Evolutionary conservation across 768 basidiomycete genomes (phyloP).

Genomic region (Termitomyces eurrhizus): DNA sequence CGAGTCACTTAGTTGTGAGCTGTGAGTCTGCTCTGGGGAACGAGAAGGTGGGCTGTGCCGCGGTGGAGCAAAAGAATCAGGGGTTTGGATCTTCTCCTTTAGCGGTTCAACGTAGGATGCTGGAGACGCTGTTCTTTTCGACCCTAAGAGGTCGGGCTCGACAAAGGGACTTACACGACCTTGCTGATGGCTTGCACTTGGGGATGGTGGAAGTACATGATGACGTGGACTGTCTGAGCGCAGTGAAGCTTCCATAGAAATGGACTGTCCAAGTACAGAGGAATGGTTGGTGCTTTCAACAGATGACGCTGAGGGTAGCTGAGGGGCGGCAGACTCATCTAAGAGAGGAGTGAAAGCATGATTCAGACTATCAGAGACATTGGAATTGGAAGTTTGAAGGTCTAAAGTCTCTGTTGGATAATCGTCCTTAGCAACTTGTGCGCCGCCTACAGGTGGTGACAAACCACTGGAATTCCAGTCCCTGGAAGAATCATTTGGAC

Average conservation of each 20-base stretch:
- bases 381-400: not conserved
- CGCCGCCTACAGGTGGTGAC: not conserved
- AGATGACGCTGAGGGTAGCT: not conserved
- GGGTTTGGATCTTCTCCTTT: constrained; percentile 3
- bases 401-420: not conserved
- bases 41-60: not conserved
- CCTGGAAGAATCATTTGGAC: not conserved
- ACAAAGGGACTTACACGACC: constrained; percentile 11
- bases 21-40: constrained; percentile 2
- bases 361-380: not conserved
- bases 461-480: not conserved
- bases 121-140: constrained; percentile 11
- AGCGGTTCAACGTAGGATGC: constrained; percentile 4
- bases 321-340: not conserved
- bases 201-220: constrained; percentile 15
- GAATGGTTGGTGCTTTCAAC: not conserved
- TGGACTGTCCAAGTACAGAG: not conserved
- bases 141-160: not conserved
- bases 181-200: not conserved
- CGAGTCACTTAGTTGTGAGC: too few species aligned
- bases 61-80: constrained; percentile 1
- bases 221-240: constrained; percentile 12
- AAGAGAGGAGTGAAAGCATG: not conserved
- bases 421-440: not conserved
- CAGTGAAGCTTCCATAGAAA: not conserved